Evolutionary conservation across 169 alveolate genomes (phyloP).

Genomic region (Babesia microti): DNA sequence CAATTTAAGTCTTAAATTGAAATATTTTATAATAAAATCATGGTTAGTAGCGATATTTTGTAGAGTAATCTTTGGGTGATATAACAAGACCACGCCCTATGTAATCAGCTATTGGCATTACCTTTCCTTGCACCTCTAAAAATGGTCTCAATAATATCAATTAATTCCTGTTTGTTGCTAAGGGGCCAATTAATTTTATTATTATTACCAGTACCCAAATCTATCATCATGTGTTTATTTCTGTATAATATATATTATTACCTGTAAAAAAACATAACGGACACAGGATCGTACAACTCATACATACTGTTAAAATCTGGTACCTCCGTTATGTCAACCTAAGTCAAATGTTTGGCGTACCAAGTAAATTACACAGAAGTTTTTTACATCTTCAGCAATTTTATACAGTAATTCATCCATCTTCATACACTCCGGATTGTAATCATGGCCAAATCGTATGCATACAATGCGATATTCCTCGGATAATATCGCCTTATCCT

Average conservation of each 20-base stretch:
- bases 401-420: conserved; percentile 94
- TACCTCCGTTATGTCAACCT: conserved; percentile 90
- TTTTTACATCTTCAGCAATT: conserved; percentile 89
- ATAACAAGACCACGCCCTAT: conserved; percentile 86
- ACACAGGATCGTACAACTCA: conserved; percentile 95
- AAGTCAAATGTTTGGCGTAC: conserved; percentile 51
- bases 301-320: conserved; percentile 99
- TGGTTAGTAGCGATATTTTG: conserved; percentile 83
- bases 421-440: conserved; percentile 92
- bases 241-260: conserved; percentile 40
- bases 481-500: conserved; percentile 91
- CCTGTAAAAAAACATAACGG: conserved; percentile 95
- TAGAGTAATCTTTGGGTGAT: conserved; percentile 91
- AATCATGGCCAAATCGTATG: conserved; percentile 96
- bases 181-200: conserved; percentile 96
- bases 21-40: too few species aligned
- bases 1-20: too few species aligned
- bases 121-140: conserved; percentile 98
- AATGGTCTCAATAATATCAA: conserved; percentile 91
- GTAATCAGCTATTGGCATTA: conserved; percentile 9
- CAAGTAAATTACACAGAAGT: conserved; percentile 90
- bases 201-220: conserved; percentile 97
- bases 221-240: conserved; percentile 97
- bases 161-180: conserved; percentile 92
- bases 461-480: conserved; percentile 95